These are phyloP conservation scores for Fremontodendron californicum DNA, from an alignment of 345 rosid genomes.

Conservation along the genomic window DNA sequence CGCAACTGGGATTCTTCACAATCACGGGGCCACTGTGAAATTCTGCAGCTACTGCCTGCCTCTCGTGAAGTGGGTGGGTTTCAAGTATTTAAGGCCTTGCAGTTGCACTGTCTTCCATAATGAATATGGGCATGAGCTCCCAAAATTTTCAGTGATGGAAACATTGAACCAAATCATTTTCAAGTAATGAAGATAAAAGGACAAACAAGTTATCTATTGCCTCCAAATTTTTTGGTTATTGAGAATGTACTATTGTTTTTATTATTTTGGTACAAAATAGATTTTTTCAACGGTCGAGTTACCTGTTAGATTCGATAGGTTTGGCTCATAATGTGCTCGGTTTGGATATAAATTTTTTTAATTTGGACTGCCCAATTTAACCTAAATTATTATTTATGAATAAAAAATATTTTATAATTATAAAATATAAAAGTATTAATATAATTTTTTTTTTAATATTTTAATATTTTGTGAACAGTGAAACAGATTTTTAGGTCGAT, in stretches of 20 bases:
- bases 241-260: neutral
- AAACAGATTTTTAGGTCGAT: no score
- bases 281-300: no score
- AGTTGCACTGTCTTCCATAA: slow-evolving; percentile 9
- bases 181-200: neutral
- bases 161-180: neutral
- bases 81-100: slow-evolving; percentile 1
- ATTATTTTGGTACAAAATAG: no score
- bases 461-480: no score
- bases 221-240: neutral
- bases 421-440: no score
- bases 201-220: neutral
- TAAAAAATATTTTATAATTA: no score
- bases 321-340: no score
- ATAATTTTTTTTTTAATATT: no score
- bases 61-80: slow-evolving; percentile 12
- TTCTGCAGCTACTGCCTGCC: slow-evolving; percentile 2
- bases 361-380: no score
- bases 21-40: slow-evolving; percentile 19
- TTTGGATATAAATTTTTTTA: no score
- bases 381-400: no score
- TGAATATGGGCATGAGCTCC: neutral
- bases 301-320: no score
- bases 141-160: neutral
- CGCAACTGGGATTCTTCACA: neutral